Base-by-base conservation (phyloP, 2,329 filamentous ascomycete genomes). In the Aspergillus candidus region DNA sequence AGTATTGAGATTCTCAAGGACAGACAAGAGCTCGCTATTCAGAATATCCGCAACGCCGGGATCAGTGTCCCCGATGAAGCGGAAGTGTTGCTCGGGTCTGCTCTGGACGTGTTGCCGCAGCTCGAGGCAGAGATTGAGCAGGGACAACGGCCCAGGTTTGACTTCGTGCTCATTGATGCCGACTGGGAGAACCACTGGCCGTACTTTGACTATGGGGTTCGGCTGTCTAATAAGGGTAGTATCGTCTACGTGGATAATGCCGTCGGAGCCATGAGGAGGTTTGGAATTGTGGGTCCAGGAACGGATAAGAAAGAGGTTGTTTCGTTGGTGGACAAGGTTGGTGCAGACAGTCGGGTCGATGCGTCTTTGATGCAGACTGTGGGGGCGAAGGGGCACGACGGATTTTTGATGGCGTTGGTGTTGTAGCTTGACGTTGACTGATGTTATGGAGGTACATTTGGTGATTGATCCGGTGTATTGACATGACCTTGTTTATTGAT, bases 151-250 rank as follows among this genome's bases (percentile, higher is more conserved):
- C 60, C 60, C 10, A 60, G 61, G 35, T 76, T 75, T 46, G 73
- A 74, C 43, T 65, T 79, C 48, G 68, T 73, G 1, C 78, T 78
- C 46, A 72, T 79, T 31, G 75, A 79, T 54, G 76, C 75, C 6
- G 72, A 73, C 37, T 75, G 73, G 60, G 61, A 63, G 35, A 72
- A 74, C 49, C 74, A 76, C 43, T 72, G 66, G 62, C 64, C 66
- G 22, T 76, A 76, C 48, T 74, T 77, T 35, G 22, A 27, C 6
- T 27, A 27, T 27, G 22, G 22, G 22, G 22, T 27, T 27, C 64
- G 76, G 42, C 60, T 60, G 51, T 70, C 70, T 2, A 65, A 61
- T n/a, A 50, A 54, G 1, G 65, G 68, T 0, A 70, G 70, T 0
- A 64, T 58, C 7, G 63, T 79, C 22, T 70, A 72, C 34, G 67